Percentiles rank a stretch among this genome's conserved stretches.
Evolutionary conservation across 768 basidiomycete genomes (phyloP).

Genomic region (Lyophyllum atratum): DNA sequence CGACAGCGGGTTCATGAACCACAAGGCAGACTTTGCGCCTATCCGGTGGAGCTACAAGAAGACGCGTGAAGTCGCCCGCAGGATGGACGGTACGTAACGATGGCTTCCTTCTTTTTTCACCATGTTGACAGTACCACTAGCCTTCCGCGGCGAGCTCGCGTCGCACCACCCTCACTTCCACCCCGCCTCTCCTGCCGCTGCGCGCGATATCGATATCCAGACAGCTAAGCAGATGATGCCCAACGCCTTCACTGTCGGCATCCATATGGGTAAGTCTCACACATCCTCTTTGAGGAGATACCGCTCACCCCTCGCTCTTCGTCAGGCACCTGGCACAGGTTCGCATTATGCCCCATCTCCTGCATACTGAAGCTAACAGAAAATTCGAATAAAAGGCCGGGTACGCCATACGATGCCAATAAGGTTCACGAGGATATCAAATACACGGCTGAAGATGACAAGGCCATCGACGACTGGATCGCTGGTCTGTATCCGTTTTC

Average conservation of each 20-base stretch:
- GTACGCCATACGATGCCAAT: conserved; percentile 50
- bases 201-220: conserved; percentile 63
- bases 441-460: conserved; percentile 68
- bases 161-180: conserved; percentile 78
- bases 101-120: not conserved
- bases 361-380: not conserved
- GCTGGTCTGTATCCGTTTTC: conserved; percentile 34
- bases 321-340: conserved; percentile 56
- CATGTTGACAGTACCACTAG: conserved; percentile 27
- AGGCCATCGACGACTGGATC: conserved; percentile 73
- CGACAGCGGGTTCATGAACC: conserved; percentile 79
- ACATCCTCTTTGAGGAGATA: not conserved
- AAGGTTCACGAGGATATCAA: conserved; percentile 67
- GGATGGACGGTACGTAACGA: conserved; percentile 59
- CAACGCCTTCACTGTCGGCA: conserved; percentile 63
- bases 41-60: conserved; percentile 81
- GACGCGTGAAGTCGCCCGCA: conserved; percentile 68
- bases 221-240: conserved; percentile 66
- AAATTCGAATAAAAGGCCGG: conserved; percentile 34
- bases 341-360: conserved; percentile 1
- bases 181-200: conserved; percentile 62
- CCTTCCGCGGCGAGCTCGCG: conserved; percentile 71
- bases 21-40: conserved; percentile 76
- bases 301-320: not conserved
- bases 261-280: conserved; percentile 60